phyloP scores from a whole-genome alignment of 176 grass and related monocot genomes.

The sorghum (Sorghum bicolor) region DNA sequence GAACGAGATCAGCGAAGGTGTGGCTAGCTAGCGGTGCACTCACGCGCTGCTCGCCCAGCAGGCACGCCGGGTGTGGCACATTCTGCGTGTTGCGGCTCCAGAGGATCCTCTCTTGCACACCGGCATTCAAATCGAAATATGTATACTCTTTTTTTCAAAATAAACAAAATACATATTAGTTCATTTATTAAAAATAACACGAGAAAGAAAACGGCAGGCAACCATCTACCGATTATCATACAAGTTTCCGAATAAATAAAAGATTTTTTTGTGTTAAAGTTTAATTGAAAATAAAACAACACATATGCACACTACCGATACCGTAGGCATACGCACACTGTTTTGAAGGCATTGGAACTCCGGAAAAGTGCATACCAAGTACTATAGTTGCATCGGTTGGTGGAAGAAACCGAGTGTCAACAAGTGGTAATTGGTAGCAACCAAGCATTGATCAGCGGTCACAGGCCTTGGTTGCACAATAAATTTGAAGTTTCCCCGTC shows the following conservation, averaged over 20 bases:
- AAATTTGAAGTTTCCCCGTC: background rate
- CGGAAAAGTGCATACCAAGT: background rate
- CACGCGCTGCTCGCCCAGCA: background rate
- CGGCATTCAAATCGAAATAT: background rate
- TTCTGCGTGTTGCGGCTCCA: background rate
- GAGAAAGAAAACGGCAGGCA: background rate
- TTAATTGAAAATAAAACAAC: too few relatives aligned
- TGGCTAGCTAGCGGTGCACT: background rate
- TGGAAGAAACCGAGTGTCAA: background rate
- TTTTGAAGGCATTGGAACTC: background rate
- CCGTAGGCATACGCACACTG: too few relatives aligned
- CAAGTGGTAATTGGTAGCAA: background rate
- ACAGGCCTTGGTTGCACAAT: background rate
- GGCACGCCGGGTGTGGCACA: background rate
- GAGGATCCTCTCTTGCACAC: background rate
- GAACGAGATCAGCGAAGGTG: background rate
- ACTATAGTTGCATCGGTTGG: background rate
- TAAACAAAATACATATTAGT: background rate
- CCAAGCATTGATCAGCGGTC: conserved; percentile 25
- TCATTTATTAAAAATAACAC: background rate
- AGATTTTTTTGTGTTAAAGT: too few relatives aligned
- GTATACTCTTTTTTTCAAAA: background rate
- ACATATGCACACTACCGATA: too few relatives aligned
- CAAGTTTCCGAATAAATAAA: background rate
- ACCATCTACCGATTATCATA: background rate